Conservation (phyloP, 2,329 filamentous ascomycete species). For the Sclerotinia borealis region DNA sequence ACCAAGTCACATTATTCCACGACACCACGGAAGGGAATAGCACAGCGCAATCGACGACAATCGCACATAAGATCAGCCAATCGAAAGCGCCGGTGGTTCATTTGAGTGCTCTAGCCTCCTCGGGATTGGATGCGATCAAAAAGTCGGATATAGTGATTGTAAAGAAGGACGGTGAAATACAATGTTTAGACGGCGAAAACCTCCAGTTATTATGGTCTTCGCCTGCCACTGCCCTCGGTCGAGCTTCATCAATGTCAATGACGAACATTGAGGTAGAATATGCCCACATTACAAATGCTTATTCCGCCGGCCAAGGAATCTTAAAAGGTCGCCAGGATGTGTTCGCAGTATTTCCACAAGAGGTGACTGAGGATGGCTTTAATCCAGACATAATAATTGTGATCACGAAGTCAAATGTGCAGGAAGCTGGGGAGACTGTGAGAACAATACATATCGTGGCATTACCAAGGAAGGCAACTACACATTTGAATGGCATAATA, state of each 20-base stretch:
- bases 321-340: constrained; percentile 48
- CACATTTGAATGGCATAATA: constrained; percentile 16
- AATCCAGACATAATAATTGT: constrained; percentile 51
- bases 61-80: constrained; percentile 38
- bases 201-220: constrained; percentile 44
- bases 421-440: not conserved
- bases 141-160: constrained; percentile 46
- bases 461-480: constrained; percentile 24
- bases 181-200: constrained; percentile 53
- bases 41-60: constrained; percentile 46
- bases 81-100: constrained; percentile 38
- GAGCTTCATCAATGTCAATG: constrained; percentile 31
- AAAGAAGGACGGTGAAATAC: constrained; percentile 53
- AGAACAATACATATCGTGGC: constrained; percentile 30
- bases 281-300: constrained; percentile 30
- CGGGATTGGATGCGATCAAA: constrained; percentile 11
- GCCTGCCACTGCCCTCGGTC: constrained; percentile 32
- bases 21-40: constrained; percentile 48
- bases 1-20: constrained; percentile 53
- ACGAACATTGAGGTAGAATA: constrained; percentile 32
- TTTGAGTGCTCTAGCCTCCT: constrained; percentile 33
- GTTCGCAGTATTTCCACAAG: constrained; percentile 45
- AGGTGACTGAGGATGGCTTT: constrained; percentile 38
- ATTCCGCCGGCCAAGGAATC: constrained; percentile 31
- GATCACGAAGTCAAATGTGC: constrained; percentile 25